Evolutionary conservation across 208 protist genomes (phyloP).

Genomic region (Plasmodiophora brassicae): DNA sequence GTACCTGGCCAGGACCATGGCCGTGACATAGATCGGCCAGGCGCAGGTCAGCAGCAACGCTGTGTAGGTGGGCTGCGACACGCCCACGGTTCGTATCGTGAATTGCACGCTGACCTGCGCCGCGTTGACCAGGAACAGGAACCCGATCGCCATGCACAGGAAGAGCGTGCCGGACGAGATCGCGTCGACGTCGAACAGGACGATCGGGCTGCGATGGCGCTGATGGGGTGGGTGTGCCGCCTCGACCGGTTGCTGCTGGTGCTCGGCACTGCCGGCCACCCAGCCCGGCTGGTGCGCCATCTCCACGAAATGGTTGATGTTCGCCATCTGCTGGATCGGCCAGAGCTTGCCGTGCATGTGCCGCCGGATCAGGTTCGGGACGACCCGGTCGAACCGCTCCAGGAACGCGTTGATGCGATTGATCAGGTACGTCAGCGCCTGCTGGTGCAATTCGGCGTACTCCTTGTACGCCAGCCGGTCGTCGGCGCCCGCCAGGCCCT

Average conservation of each 20-base stretch:
- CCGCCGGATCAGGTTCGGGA: background rate
- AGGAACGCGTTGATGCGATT: background rate
- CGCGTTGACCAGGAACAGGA: background rate
- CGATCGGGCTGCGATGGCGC: background rate
- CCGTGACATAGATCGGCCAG: background rate
- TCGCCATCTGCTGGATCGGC: background rate
- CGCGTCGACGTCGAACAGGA: background rate
- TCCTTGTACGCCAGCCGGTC: background rate
- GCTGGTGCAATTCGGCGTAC: conserved; percentile 11
- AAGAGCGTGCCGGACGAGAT: background rate
- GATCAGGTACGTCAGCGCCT: conserved; percentile 11
- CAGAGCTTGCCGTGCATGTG: background rate
- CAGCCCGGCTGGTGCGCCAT: background rate
- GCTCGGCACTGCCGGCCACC: too few species aligned
- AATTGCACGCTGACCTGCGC: background rate
- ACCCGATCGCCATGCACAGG: background rate
- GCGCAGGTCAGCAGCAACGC: background rate
- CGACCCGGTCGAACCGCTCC: background rate
- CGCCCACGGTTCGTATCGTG: background rate
- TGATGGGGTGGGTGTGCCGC: too few species aligned
- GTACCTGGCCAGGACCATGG: background rate
- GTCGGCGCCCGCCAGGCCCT: background rate
- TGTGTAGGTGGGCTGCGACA: background rate
- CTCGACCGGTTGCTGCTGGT: too few species aligned
- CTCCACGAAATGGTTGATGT: background rate